Evolutionary conservation across 2,329 filamentous ascomycete species (phyloP).

Genomic region (Rutstroemia sp.): DNA sequence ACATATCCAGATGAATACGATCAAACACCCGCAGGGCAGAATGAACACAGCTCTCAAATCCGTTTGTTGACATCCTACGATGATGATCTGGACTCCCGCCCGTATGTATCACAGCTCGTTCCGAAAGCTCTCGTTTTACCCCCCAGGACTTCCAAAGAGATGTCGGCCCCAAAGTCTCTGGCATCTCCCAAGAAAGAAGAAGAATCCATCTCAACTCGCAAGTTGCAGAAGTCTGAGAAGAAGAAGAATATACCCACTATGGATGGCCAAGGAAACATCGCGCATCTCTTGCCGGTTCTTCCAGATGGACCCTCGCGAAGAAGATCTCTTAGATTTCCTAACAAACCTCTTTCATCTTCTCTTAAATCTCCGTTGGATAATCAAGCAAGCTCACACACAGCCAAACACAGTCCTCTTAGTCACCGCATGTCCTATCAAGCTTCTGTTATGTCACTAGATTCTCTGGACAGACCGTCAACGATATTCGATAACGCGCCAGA

Average conservation of each 20-base stretch:
- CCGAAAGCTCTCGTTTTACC: slow-evolving; percentile 19
- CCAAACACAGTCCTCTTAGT: slow-evolving; percentile 22
- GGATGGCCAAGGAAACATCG: slow-evolving; percentile 28
- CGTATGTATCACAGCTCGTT: slow-evolving; percentile 44
- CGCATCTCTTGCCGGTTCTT: slow-evolving; percentile 40
- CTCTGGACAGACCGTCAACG: slow-evolving; percentile 32
- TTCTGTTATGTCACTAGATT: slow-evolving; percentile 37
- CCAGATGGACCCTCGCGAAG: slow-evolving; percentile 43
- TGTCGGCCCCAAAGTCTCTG: slow-evolving; percentile 32
- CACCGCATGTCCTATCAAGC: slow-evolving; percentile 41
- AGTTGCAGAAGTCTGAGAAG: slow-evolving; percentile 29
- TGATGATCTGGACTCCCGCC: slow-evolving; percentile 45
- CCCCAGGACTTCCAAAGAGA: slow-evolving; percentile 15
- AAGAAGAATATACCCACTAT: slow-evolving; percentile 5
- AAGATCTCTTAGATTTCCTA: slow-evolving; percentile 25
- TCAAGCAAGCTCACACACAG: slow-evolving; percentile 23
- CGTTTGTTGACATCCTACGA: slow-evolving; percentile 57
- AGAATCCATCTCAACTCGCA: slow-evolving; percentile 28
- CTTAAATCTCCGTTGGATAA: slow-evolving; percentile 15
- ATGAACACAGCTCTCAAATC: slow-evolving; percentile 43
- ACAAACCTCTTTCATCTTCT: slow-evolving; percentile 31
- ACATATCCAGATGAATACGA: slow-evolving; percentile 47
- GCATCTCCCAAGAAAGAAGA: slow-evolving; percentile 34
- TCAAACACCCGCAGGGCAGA: slow-evolving; percentile 36
- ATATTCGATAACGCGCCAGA: slow-evolving; percentile 50